Conservation (phyloP, 169 alveolate genomes). For the Eimeria tenella region DNA sequence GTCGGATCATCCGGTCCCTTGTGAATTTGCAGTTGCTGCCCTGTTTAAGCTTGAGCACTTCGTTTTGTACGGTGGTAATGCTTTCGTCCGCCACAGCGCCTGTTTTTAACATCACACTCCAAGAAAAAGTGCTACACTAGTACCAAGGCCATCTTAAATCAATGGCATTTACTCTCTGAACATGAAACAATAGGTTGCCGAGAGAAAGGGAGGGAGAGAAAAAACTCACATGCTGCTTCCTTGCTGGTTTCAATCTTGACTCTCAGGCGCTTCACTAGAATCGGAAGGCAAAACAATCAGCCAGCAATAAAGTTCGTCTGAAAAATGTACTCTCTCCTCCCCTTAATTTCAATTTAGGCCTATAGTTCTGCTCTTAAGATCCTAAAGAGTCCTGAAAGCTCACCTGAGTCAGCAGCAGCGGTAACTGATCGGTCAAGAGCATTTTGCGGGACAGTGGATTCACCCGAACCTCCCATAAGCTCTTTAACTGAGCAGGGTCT, state of each 20-base stretch:
- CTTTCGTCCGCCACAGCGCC: constrained; percentile 10
- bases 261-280: constrained; percentile 5
- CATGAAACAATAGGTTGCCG: too few species aligned
- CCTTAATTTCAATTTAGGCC: too few species aligned
- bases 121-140: too few species aligned
- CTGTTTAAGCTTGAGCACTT: constrained; percentile 15
- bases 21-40: constrained; percentile 52
- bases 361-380: too few species aligned
- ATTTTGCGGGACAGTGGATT: constrained; percentile 23
- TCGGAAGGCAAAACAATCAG: not conserved
- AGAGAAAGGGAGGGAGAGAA: not conserved
- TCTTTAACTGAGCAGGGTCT: constrained; percentile 24
- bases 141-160: too few species aligned
- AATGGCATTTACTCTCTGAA: not conserved
- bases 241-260: constrained; percentile 17
- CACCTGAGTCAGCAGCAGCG: constrained; percentile 20
- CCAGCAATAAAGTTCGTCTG: not conserved
- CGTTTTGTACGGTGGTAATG: not conserved
- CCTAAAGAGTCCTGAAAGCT: not conserved
- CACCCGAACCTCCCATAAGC: constrained; percentile 56
- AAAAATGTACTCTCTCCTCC: too few species aligned
- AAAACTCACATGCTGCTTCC: constrained; percentile 22
- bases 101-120: constrained; percentile 18
- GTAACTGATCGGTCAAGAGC: constrained; percentile 42
- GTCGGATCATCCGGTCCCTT: constrained; percentile 44